phyloP scores from a whole-genome alignment of 1,139 yeast genomes.

The Sugiyamaella xylanicola region DNA sequence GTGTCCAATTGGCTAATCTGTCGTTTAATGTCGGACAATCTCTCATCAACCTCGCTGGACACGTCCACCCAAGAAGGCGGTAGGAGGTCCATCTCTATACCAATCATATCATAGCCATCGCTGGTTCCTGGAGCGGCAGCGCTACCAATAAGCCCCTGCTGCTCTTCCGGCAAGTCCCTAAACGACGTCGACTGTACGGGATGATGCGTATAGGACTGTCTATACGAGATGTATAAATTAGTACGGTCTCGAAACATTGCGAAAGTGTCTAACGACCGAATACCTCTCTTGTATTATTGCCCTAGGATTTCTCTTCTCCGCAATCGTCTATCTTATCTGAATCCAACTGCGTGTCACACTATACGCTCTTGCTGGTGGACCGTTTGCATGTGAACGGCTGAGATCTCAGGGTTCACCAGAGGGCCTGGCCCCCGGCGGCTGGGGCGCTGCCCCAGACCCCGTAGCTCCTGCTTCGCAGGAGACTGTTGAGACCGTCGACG shows the following conservation, averaged over 20 bases:
- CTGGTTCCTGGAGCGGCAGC: conserved; percentile 27
- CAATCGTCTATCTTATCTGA: neutral
- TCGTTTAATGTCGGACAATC: conserved; percentile 52
- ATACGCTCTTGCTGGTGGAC: neutral
- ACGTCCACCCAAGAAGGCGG: conserved; percentile 82
- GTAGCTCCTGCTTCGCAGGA: too few species aligned
- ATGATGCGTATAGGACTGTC: conserved; percentile 49
- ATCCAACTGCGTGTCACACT: conserved; percentile 3
- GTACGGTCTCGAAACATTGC: conserved; percentile 49
- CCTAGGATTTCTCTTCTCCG: neutral
- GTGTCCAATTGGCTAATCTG: conserved; percentile 61
- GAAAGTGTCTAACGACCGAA: too few species aligned
- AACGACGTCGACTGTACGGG: conserved; percentile 32
- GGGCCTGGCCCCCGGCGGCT: too few species aligned
- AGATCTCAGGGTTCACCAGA: too few species aligned
- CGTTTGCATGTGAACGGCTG: neutral
- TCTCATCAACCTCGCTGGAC: conserved; percentile 68
- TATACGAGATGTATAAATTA: conserved; percentile 47
- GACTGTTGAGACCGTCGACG: too few species aligned
- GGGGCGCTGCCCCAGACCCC: too few species aligned
- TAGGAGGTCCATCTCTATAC: conserved; percentile 50
- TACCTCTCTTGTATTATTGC: neutral
- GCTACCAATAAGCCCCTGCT: conserved; percentile 59
- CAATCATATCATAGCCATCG: conserved; percentile 33
- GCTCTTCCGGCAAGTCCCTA: conserved; percentile 61